These are phyloP conservation scores for Colletotrichum gigasporum DNA, from an alignment of 2,329 filamentous ascomycete genomes.

Conservation along the genomic window DNA sequence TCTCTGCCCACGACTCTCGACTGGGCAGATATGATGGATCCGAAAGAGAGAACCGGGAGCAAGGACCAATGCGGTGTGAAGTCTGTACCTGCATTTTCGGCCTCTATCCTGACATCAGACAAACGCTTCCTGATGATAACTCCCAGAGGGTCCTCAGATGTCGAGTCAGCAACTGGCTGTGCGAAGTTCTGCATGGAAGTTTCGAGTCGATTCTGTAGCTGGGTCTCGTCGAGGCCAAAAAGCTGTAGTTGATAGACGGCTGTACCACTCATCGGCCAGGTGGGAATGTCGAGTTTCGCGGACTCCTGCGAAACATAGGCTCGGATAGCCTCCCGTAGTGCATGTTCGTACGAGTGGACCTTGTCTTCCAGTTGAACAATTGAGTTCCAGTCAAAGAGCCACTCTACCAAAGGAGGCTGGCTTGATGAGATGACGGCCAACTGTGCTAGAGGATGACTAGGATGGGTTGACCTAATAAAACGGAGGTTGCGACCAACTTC, in stretches of 20 bases:
- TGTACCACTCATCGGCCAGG: background rate
- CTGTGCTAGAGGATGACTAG: conserved; percentile 73
- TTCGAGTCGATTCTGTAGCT: conserved; percentile 58
- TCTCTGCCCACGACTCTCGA: conserved; percentile 80
- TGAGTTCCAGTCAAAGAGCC: conserved; percentile 77
- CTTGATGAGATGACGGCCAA: conserved; percentile 55
- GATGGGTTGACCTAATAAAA: conserved; percentile 75
- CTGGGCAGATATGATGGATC: conserved; percentile 78
- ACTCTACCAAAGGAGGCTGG: conserved; percentile 67
- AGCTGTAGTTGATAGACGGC: conserved; percentile 47
- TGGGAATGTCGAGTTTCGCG: background rate
- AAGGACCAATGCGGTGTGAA: conserved; percentile 67
- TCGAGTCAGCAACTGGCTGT: conserved; percentile 41
- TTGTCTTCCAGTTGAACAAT: conserved; percentile 71
- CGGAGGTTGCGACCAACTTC: conserved; percentile 82
- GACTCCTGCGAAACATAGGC: conserved; percentile 7
- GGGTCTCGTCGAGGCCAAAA: conserved; percentile 57
- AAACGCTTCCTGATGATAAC: conserved; percentile 41
- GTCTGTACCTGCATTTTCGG: conserved; percentile 34
- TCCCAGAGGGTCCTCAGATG: conserved; percentile 33
- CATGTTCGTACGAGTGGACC: conserved; percentile 62
- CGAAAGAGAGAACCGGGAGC: conserved; percentile 77
- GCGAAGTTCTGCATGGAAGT: conserved; percentile 60
- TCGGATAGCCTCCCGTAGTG: conserved; percentile 45
- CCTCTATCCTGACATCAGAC: conserved; percentile 35